Evolutionary conservation across 192 early-diverging fungal genomes (phyloP), one percentile per base, ranked within the genome.

Genomic region (Chytriomyces hyalinus): DNA sequence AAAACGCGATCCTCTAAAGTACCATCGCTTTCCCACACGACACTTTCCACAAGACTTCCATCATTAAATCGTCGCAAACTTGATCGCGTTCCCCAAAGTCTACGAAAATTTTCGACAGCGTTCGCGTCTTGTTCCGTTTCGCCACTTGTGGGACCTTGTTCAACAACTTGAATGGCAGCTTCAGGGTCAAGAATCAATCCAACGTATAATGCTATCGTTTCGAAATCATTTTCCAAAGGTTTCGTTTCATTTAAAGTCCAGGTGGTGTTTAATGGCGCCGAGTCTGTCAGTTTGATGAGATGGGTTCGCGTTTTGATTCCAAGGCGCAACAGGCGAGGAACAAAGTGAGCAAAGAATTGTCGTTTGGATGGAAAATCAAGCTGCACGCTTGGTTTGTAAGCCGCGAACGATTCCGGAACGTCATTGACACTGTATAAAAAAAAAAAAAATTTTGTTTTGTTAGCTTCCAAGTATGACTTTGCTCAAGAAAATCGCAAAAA

Each of bases 21-120:
- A 5, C 83, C 82, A 57, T 78, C 82, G 49, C 70, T 73, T 61
- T 87, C 85, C 90, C 95, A 99, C 0, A 97, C 92, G 6, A 95
- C 92, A 85, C 93, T 94, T 83, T 96, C 92, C 6, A 90, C 69
- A 80, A 99, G 97, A 62, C 89, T 90, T 22, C 95, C 95, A 78
- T 99, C 95, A 78, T 95, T 92, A 90, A 98, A 99, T 15, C 97
- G 91, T 45, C 97, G 91, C 65, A 96, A 80, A 78, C 97, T 96
- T 4, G 94, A 88, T 47, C 91, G 91, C 49, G 84, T 87, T n/a
- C 97, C 97, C 97, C 97, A 99, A 46, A 95, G 84, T 28, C 84
- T 78, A 8, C 90, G 85, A 86, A 97, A 98, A 20, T 82, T 87
- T 9, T 84, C 84, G 5, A 90, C 85, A 0, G 75, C 77, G 24